Evolutionary conservation across 495 filamentous ascomycete species (phyloP), one percentile per base, ranked within the genome.

Genomic region (Podospora comata): DNA sequence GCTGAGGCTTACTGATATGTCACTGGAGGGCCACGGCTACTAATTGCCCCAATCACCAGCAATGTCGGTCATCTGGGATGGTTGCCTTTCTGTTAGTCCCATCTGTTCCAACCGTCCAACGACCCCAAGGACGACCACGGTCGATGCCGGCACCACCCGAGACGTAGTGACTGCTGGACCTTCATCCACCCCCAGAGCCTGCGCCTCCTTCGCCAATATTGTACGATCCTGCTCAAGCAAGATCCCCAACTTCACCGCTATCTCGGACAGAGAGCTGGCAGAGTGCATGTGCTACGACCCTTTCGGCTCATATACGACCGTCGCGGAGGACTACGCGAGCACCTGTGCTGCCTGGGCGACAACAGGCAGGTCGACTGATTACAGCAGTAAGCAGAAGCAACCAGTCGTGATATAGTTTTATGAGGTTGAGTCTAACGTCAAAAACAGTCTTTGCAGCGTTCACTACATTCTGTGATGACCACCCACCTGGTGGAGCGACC

Each of bases 241-340:
- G 32, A 18, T 63, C 4, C 28, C 28, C 0, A 18, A 28, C 19
- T 28, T 13, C 18, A 20, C 30, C n/a, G 19, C 30, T 4, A 26
- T 48, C 15, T 18, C 27, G 5, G 56, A 39, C 9, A 20, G n/a
- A 6, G 27, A 63, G 32, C 16, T 59, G 28, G 9, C 32, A 11
- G 32, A 9, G 6, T 68, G 53, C 9, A 20, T 44, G 5, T 62
- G 69, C 64, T 64, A 62, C 27, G 67, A 73, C 56, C 30, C 32
- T 0, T 39, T 44, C 0, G 72, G 73, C n/a, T 60, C 27, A 5
- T 67, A 66, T 53, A 71, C 71, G 65, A 77, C 74, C 1, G 44
- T 44, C 1, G 65, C 76, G 15, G 65, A 78, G 18, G 65, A 70
- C 57, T 75, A 66, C 34, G 73, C 73, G 7, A 66, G 57, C 18